Evolutionary conservation across 257 asterid species (phyloP), one percentile per base, ranked within the genome.

Genomic region (Nicotiana noctiflora): DNA sequence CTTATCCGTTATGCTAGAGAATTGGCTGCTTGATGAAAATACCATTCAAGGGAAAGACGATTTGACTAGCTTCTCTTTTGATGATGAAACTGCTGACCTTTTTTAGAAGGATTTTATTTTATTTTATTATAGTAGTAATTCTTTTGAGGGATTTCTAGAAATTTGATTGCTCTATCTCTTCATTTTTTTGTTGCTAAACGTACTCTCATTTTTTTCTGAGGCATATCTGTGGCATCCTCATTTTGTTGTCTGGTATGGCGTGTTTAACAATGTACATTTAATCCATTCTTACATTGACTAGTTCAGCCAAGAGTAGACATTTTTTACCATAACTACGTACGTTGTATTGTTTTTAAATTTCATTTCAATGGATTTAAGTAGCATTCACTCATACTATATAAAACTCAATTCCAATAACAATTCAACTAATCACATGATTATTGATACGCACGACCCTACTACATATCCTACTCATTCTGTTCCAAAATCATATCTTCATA

Each of bases 1-100:
- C 0, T 68, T 93, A 9, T 85, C 94, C 0, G 52, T 44, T 12
- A 76, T 85, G 87, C 56, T 93, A 40, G 99, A 93, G 84, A 92
- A 83, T 80, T 91, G 97, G 97, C 83, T 93, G 40, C 77, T 94
- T 2, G 96, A 91, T 21, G 77, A 70, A 70, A 70, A 44, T 70
- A 70, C 77, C 10, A 70, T 70, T 70, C 77, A 70, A 44, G 13
- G n/a, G 1, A 70, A 70, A 44, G 11, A 70, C 3, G 59, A 70
- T 10, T 70, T 70, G 59, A 70, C 57, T 19, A 44, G 2, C 34
- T 70, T 70, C 19, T 70, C 77, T 10, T 70, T 70, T 70, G 77
- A 70, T 70, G 77, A 70, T 80, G 89, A 89, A 18, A 79, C 60
- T 84, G 80, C 85, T 31, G 81, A 82, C 74, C 84, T 89, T 59